Evolutionary conservation across 1,284 basidiomycete species (phyloP).

Genomic region (Sparassis latifolia): DNA sequence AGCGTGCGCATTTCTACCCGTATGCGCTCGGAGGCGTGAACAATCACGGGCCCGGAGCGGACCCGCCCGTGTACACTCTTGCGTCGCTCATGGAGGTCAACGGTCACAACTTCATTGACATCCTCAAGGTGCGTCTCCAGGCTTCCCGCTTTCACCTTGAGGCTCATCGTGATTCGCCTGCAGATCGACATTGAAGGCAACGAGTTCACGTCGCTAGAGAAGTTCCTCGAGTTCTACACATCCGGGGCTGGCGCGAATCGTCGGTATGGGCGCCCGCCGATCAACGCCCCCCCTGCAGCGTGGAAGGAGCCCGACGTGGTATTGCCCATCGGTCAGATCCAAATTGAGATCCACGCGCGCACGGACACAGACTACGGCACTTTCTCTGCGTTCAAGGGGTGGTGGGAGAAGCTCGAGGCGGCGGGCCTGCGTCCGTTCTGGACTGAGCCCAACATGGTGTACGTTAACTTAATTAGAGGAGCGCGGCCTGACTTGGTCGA

Average conservation of each 20-base stretch:
- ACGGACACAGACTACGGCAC: slow-evolving; percentile 9
- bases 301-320: not conserved
- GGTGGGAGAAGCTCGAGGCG: slow-evolving; percentile 21
- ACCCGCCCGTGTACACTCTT: slow-evolving; percentile 39
- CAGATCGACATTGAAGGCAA: slow-evolving; percentile 41
- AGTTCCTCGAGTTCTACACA: slow-evolving; percentile 28
- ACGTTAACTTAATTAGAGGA: slow-evolving; percentile 28
- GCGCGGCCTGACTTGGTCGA: slow-evolving; percentile 29
- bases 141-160: not conserved
- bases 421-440: slow-evolving; percentile 22
- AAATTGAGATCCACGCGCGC: slow-evolving; percentile 33
- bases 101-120: slow-evolving; percentile 37
- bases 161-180: not conserved
- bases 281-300: slow-evolving; percentile 8
- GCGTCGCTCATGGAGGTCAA: slow-evolving; percentile 41
- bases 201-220: slow-evolving; percentile 36
- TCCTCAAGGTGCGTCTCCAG: slow-evolving; percentile 29
- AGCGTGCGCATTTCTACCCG: slow-evolving; percentile 36
- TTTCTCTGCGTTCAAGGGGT: slow-evolving; percentile 30
- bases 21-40: slow-evolving; percentile 37
- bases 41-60: slow-evolving; percentile 24
- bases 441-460: slow-evolving; percentile 31
- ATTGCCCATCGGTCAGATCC: slow-evolving; percentile 27
- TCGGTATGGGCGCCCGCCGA: not conserved
- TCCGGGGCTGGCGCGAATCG: slow-evolving; percentile 2